Evolutionary conservation across 169 alveolate genomes (phyloP).

Genomic region (Cardiosporidium cionae): DNA sequence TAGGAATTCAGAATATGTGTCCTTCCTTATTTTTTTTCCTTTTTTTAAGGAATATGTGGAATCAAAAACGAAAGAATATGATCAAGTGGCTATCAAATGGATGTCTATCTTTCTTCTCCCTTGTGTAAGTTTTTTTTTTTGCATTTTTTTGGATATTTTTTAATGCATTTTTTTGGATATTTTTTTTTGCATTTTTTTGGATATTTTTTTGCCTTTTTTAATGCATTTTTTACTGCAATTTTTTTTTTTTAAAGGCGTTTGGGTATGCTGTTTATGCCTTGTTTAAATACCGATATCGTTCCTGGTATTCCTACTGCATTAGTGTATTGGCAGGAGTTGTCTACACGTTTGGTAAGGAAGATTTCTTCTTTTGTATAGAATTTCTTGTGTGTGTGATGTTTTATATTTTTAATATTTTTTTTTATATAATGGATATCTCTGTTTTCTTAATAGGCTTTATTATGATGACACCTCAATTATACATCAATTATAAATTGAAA

Average conservation of each 20-base stretch:
- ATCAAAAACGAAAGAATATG: conserved; percentile 81
- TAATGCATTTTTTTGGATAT: too few relatives aligned
- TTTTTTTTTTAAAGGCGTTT: conserved; percentile 35
- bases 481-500: conserved; percentile 92
- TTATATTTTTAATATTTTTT: neutral
- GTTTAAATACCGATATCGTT: conserved; percentile 72
- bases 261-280: conserved; percentile 86
- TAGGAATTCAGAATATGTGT: too few relatives aligned
- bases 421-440: neutral
- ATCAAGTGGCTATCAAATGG: conserved; percentile 76
- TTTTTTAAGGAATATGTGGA: conserved; percentile 56
- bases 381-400: conserved; percentile 1
- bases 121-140: conserved; percentile 34
- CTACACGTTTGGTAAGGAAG: conserved; percentile 35
- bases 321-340: conserved; percentile 41
- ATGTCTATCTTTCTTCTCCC: conserved; percentile 76
- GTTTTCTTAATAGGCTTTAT: conserved; percentile 27
- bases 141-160: too few relatives aligned
- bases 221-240: too few relatives aligned
- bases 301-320: conserved; percentile 90
- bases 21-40: neutral
- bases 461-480: conserved; percentile 76
- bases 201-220: too few relatives aligned
- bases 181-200: too few relatives aligned
- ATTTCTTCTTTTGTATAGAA: neutral